Percentiles rank a stretch among this genome's conserved stretches.
phyloP scores from a whole-genome alignment of 345 rosid species.

The Salix arbutifolia region DNA sequence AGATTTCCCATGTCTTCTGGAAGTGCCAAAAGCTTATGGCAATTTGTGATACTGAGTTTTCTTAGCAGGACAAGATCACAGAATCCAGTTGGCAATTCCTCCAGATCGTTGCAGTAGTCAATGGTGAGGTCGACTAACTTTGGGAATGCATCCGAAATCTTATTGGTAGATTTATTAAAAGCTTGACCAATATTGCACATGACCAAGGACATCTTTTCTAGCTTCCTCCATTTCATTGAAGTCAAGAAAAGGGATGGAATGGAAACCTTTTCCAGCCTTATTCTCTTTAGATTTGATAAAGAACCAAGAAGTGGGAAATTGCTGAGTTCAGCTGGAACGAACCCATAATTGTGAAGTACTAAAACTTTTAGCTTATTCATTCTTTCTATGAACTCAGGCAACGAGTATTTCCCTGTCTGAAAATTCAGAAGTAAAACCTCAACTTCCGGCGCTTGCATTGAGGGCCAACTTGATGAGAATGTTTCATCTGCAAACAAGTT shows the following conservation, averaged over 20 bases:
- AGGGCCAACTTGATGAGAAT: conserved; percentile 23
- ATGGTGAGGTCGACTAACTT: conserved; percentile 24
- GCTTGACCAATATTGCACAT: conserved; percentile 25
- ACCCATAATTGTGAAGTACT: conserved; percentile 34
- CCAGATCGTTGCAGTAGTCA: conserved; percentile 32
- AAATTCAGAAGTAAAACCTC: conserved; percentile 25
- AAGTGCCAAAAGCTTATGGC: conserved; percentile 14
- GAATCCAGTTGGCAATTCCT: conserved; percentile 18
- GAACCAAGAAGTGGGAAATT: conserved; percentile 32
- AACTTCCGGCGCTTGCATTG: conserved; percentile 20
- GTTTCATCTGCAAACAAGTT: conserved; percentile 19
- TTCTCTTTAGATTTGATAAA: conserved; percentile 19
- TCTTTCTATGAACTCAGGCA: conserved; percentile 46
- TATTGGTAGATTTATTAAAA: neutral
- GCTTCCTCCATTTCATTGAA: neutral
- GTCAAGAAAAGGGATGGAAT: conserved; percentile 10
- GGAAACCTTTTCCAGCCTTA: conserved; percentile 24
- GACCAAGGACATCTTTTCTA: conserved; percentile 28
- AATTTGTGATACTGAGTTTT: conserved; percentile 24
- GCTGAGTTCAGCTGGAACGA: conserved; percentile 27
- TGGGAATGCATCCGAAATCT: conserved; percentile 13
- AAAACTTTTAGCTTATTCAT: conserved; percentile 50
- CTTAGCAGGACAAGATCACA: conserved; percentile 13
- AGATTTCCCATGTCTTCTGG: conserved; percentile 25
- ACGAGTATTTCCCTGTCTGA: conserved; percentile 12